Evolutionary conservation across 495 filamentous ascomycete genomes (phyloP).

Genomic region (Neurospora discreta): DNA sequence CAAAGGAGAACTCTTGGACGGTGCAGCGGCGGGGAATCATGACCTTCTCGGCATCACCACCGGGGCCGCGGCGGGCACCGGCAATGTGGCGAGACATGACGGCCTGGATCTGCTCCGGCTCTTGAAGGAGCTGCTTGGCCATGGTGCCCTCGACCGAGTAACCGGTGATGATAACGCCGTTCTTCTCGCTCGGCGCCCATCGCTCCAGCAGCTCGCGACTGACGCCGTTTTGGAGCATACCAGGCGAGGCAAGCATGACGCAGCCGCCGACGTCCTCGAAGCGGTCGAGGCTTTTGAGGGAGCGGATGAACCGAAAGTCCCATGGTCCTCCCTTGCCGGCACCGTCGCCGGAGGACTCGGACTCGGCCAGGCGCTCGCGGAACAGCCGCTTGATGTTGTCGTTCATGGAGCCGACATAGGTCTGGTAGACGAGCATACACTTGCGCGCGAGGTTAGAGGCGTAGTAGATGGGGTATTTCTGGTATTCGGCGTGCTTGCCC

Average conservation of each 20-base stretch:
- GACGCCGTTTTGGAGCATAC: constrained; percentile 95
- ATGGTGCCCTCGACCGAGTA: constrained; percentile 98
- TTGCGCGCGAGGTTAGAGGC: constrained; percentile 86
- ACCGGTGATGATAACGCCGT: constrained; percentile 93
- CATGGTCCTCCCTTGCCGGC: constrained; percentile 77
- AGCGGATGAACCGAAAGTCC: constrained; percentile 89
- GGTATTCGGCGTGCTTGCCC: constrained; percentile 72
- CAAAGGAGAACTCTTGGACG: constrained; percentile 86
- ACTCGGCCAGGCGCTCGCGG: constrained; percentile 75
- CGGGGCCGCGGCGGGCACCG: constrained; percentile 43
- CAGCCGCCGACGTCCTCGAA: constrained; percentile 94
- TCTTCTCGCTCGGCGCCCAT: constrained; percentile 91
- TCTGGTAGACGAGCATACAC: constrained; percentile 98
- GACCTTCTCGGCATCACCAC: constrained; percentile 57
- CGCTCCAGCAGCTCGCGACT: constrained; percentile 84
- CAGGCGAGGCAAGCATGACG: constrained; percentile 92
- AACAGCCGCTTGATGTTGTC: constrained; percentile 93
- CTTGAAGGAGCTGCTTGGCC: constrained; percentile 87
- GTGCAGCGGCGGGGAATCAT: constrained; percentile 90
- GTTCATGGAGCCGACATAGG: constrained; percentile 95
- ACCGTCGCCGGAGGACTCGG: constrained; percentile 58
- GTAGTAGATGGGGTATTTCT: constrained; percentile 91
- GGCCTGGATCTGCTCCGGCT: constrained; percentile 85
- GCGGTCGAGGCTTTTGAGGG: constrained; percentile 80
- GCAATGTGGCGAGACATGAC: constrained; percentile 65